These are phyloP conservation scores for Cystobasidium sp. DNA, from an alignment of 1,284 basidiomycete species.

Conservation along the genomic window DNA sequence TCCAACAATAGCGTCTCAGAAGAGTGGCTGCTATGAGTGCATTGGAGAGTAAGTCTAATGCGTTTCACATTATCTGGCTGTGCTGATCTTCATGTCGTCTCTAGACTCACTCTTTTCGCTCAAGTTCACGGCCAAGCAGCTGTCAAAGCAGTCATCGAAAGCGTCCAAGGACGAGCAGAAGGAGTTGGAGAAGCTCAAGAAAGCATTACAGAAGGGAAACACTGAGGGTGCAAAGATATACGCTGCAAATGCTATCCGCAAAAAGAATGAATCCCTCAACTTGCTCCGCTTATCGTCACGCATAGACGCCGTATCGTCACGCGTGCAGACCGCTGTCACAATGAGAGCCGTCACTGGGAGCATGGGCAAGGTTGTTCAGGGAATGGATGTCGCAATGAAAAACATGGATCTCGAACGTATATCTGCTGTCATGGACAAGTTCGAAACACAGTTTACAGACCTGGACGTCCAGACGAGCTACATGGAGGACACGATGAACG, in stretches of 20 bases:
- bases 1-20: background rate
- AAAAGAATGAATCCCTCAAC: constrained; percentile 95
- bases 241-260: constrained; percentile 96
- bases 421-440: constrained; percentile 98
- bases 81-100: constrained; percentile 52
- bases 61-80: constrained; percentile 12
- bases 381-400: constrained; percentile 99
- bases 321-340: constrained; percentile 98
- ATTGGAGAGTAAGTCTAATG: constrained; percentile 74
- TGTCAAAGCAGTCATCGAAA: constrained; percentile 90
- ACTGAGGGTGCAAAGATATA: constrained; percentile 98
- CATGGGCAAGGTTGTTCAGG: constrained; percentile 94
- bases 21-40: constrained; percentile 70
- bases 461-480: constrained; percentile 97
- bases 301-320: constrained; percentile 93
- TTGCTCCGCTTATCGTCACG: constrained; percentile 71
- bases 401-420: constrained; percentile 99
- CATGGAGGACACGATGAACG: constrained; percentile 96
- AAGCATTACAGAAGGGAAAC: constrained; percentile 96
- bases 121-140: constrained; percentile 92
- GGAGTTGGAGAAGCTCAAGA: constrained; percentile 87
- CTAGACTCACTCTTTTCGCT: constrained; percentile 93
- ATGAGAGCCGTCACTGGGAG: constrained; percentile 87
- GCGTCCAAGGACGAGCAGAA: constrained; percentile 87
- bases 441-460: constrained; percentile 94